A percentile compares a stretch with the other conserved stretches of the same genome.
Evolutionary conservation across 1,284 basidiomycete genomes (phyloP).

Genomic region (Puccinia coronata): DNA sequence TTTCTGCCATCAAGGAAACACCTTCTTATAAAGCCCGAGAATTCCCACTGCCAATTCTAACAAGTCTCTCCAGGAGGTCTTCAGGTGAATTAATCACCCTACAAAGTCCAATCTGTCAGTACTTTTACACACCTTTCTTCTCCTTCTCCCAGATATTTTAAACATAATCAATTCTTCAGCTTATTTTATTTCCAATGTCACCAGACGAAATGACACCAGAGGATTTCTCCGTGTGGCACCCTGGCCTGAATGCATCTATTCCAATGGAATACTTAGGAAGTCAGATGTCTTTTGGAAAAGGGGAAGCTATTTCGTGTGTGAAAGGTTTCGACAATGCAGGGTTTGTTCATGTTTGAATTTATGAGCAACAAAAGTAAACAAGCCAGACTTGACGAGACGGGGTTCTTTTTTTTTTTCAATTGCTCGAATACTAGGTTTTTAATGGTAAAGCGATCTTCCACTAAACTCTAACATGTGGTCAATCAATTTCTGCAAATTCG

Average conservation of each 20-base stretch:
- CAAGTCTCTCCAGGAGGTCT: constrained; percentile 15
- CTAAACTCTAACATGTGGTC: not conserved
- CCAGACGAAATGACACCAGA: constrained; percentile 48
- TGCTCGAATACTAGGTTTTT: constrained; percentile 35
- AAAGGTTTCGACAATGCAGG: constrained; percentile 48
- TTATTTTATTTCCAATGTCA: not conserved
- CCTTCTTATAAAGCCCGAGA: constrained; percentile 29
- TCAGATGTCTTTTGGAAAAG: not conserved
- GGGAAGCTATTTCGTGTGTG: constrained; percentile 26
- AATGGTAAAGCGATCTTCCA: constrained; percentile 9
- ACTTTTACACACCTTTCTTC: no score
- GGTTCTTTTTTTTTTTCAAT: not conserved
- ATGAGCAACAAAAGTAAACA: not conserved
- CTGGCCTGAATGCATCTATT: constrained; percentile 42
- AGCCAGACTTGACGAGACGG: not conserved
- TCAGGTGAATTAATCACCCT: constrained; percentile 19
- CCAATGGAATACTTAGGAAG: constrained; percentile 38
- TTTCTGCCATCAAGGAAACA: constrained; percentile 43
- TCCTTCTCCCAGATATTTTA: not conserved
- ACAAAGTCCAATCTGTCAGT: constrained; percentile 40
- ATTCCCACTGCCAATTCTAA: constrained; percentile 32
- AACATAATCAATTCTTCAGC: not conserved
- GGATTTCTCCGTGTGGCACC: constrained; percentile 46
- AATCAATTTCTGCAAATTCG: not conserved
- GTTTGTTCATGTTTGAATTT: constrained; percentile 22